Conservation (phyloP, 2,329 filamentous ascomycete genomes). For the Lachnellula willkommii region DNA sequence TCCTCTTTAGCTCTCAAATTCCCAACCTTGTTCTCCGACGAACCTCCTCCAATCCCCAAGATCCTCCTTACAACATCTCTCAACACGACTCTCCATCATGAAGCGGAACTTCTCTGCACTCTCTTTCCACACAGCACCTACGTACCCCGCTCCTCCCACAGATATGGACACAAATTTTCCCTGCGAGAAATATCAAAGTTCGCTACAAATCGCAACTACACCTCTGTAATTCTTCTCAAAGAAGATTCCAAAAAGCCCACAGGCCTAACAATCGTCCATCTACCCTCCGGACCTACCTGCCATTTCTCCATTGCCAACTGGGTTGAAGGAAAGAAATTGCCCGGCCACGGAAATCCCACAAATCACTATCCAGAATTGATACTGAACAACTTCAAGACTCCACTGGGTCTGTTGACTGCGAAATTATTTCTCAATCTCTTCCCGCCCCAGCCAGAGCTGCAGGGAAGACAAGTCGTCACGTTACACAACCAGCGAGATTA, state of each 20-base stretch:
- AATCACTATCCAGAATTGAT: constrained; percentile 86
- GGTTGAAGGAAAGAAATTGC: constrained; percentile 80
- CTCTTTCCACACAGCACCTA: constrained; percentile 80
- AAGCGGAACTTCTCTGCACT: constrained; percentile 71
- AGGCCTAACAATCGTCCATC: constrained; percentile 76
- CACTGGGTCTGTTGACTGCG: constrained; percentile 81
- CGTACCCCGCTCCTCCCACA: constrained; percentile 78
- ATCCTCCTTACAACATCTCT: constrained; percentile 88
- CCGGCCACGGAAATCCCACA: constrained; percentile 82
- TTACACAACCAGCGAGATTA: constrained; percentile 94
- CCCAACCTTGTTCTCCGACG: constrained; percentile 55
- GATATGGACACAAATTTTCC: constrained; percentile 84
- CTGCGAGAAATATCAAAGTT: constrained; percentile 86
- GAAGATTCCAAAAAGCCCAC: constrained; percentile 84
- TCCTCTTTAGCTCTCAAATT: constrained; percentile 56
- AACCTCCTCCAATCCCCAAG: constrained; percentile 63
- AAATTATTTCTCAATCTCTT: constrained; percentile 77
- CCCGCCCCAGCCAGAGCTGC: constrained; percentile 74
- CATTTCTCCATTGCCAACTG: constrained; percentile 90
- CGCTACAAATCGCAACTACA: constrained; percentile 76
- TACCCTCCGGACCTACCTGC: constrained; percentile 83
- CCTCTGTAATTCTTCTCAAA: constrained; percentile 75
- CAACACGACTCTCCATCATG: constrained; percentile 79
- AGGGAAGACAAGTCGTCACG: constrained; percentile 84
- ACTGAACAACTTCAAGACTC: constrained; percentile 92